These are phyloP conservation scores for Trifolium dubium DNA, from an alignment of 306 rosid genomes.

Conservation along the genomic window DNA sequence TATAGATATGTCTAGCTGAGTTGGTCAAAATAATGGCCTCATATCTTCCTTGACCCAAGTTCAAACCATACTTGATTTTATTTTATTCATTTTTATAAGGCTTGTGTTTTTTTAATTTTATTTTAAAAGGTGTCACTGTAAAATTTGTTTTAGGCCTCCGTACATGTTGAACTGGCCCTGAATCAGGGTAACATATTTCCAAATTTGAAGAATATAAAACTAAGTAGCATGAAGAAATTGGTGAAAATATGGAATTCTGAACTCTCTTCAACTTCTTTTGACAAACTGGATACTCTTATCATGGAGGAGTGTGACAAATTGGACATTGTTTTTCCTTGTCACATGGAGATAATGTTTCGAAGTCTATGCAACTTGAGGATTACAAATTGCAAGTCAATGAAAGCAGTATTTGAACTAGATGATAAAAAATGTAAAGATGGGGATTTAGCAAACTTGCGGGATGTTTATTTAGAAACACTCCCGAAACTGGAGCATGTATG, in stretches of 20 bases:
- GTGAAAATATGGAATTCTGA: conserved; percentile 1
- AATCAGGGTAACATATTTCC: conserved; percentile 13
- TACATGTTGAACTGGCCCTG: no score
- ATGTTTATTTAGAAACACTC: conserved; percentile 18
- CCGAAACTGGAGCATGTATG: conserved; percentile 32
- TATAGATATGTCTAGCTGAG: no score
- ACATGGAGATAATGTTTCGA: not conserved
- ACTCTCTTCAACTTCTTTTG: not conserved
- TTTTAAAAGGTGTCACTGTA: no score
- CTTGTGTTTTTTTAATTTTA: no score
- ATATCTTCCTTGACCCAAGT: no score
- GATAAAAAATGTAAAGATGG: not conserved
- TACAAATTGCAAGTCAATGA: conserved; percentile 9
- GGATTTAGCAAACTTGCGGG: not conserved
- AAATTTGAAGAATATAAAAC: conserved; percentile 28
- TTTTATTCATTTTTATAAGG: no score
- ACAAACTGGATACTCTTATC: not conserved
- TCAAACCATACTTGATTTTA: no score
- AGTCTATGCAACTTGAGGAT: conserved; percentile 23
- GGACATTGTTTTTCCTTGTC: not conserved
- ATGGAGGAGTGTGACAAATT: conserved; percentile 25
- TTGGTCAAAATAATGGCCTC: no score
- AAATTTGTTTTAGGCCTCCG: no score
- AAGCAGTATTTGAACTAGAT: conserved; percentile 7
- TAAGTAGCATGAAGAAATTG: conserved; percentile 11